Conservation (phyloP, 169 alveolate genomes). For the Eimeria acervulina region DNA sequence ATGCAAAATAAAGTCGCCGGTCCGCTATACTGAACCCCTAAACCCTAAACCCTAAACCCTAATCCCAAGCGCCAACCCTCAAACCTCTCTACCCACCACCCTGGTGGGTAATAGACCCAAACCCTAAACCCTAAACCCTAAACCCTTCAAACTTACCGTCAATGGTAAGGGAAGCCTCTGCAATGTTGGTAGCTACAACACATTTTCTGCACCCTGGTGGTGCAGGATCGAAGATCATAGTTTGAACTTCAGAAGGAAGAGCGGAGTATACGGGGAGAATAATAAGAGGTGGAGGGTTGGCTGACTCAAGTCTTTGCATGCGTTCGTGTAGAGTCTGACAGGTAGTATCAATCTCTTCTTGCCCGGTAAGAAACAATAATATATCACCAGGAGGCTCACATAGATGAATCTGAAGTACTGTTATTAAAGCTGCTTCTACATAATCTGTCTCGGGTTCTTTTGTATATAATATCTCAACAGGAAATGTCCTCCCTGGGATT, state of each 20-base stretch:
- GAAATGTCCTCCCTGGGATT: constrained; percentile 99
- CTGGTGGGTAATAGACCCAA: no score
- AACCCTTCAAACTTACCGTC: constrained; percentile 94
- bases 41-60: neutral
- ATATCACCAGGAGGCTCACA: constrained; percentile 99
- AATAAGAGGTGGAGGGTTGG: constrained; percentile 97
- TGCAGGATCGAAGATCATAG: constrained; percentile 99
- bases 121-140: neutral
- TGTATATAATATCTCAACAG: constrained; percentile 97
- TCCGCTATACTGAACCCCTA: no score
- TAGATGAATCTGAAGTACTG: constrained; percentile 98
- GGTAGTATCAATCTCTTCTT: constrained; percentile 99
- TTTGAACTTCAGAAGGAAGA: constrained; percentile 98
- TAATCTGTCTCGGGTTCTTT: constrained; percentile 99
- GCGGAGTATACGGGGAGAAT: constrained; percentile 98
- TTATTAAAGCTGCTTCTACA: constrained; percentile 98
- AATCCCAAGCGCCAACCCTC: no score
- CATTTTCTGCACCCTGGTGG: constrained; percentile 99
- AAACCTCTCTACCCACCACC: neutral
- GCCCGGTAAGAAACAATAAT: constrained; percentile 99
- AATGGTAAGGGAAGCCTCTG: constrained; percentile 99
- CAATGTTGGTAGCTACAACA: constrained; percentile 99
- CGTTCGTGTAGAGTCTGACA: constrained; percentile 97
- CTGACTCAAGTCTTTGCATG: constrained; percentile 93
- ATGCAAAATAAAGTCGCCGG: no score